Conservation (phyloP, 225 moss, liverwort and hornwort species). For the Asterella californica region DNA sequence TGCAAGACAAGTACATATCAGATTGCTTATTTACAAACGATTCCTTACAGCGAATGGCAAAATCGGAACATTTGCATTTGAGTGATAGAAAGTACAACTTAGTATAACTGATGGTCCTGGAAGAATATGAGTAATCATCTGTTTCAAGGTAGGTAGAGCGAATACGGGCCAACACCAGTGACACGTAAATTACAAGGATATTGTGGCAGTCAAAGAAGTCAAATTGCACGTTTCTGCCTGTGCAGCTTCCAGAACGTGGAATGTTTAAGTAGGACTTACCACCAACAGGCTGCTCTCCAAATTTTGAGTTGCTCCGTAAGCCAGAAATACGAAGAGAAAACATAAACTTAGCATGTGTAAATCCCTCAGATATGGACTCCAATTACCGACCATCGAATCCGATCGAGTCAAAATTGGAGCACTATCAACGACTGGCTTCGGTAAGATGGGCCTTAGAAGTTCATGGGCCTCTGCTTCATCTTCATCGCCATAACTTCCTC, state of each 20-base stretch:
- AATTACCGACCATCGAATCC: conserved; percentile 40
- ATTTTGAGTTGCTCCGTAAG: conserved; percentile 82
- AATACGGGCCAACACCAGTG: background rate
- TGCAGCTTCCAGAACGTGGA: background rate
- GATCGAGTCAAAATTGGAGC: conserved; percentile 41
- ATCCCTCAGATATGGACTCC: conserved; percentile 70
- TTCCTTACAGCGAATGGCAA: background rate
- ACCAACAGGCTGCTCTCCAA: conserved; percentile 90
- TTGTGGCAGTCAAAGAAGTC: background rate
- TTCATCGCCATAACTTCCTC: conserved; percentile 6
- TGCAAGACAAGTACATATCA: conserved; percentile 33
- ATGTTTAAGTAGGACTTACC: conserved; percentile 24
- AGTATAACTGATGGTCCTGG: too few species aligned
- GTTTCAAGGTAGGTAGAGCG: background rate
- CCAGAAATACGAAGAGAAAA: conserved; percentile 85
- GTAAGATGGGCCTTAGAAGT: conserved; percentile 21
- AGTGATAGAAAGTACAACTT: background rate
- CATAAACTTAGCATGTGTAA: conserved; percentile 71
- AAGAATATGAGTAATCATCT: background rate
- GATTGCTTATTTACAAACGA: background rate
- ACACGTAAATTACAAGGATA: background rate
- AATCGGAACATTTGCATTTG: background rate
- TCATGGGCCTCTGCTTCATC: conserved; percentile 28
- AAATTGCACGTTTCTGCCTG: background rate
- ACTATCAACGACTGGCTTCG: conserved; percentile 24